Percentiles rank a stretch among this genome's conserved stretches.
Evolutionary conservation across 1,139 yeast species (phyloP).

Genomic region (Geotrichum restrictum): DNA sequence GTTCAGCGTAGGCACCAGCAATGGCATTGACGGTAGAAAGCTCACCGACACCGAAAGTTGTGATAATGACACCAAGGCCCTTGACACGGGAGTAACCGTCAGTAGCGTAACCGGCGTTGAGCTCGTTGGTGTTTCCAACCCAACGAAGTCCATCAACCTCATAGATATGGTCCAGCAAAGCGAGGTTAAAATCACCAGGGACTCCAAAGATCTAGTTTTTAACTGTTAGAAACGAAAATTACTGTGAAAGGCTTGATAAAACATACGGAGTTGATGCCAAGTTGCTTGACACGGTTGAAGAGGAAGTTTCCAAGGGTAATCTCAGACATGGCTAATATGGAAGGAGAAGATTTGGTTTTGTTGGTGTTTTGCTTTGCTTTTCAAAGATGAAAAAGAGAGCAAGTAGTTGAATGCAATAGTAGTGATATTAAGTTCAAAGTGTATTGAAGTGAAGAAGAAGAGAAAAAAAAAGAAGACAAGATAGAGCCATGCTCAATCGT

Average conservation of each 20-base stretch:
- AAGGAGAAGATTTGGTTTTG: background rate
- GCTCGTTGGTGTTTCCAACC: slow-evolving; percentile 49
- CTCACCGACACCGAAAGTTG: slow-evolving; percentile 75
- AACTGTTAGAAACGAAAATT: slow-evolving; percentile 19
- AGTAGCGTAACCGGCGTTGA: slow-evolving; percentile 58
- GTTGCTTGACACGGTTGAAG: slow-evolving; percentile 47
- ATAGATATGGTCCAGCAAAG: slow-evolving; percentile 53
- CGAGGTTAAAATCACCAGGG: slow-evolving; percentile 60
- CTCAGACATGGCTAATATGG: slow-evolving; percentile 10
- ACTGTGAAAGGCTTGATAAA: background rate
- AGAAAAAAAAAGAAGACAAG: background rate
- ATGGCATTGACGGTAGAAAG: slow-evolving; percentile 63
- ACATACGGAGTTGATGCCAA: slow-evolving; percentile 43
- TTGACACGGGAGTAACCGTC: slow-evolving; percentile 67
- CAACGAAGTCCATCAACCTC: slow-evolving; percentile 42
- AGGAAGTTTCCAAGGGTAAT: slow-evolving; percentile 51
- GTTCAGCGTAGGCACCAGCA: slow-evolving; percentile 66
- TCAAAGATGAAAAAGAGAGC: background rate
- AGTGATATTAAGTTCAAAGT: background rate
- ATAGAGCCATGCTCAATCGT: background rate
- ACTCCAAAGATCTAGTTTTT: slow-evolving; percentile 45
- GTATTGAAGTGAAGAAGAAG: slow-evolving; percentile 3
- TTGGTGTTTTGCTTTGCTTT: too few species aligned
- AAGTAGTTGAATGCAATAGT: background rate
- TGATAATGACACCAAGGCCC: slow-evolving; percentile 53